Conservation (phyloP, 441 rosid species). For the Eruca vesicaria region DNA sequence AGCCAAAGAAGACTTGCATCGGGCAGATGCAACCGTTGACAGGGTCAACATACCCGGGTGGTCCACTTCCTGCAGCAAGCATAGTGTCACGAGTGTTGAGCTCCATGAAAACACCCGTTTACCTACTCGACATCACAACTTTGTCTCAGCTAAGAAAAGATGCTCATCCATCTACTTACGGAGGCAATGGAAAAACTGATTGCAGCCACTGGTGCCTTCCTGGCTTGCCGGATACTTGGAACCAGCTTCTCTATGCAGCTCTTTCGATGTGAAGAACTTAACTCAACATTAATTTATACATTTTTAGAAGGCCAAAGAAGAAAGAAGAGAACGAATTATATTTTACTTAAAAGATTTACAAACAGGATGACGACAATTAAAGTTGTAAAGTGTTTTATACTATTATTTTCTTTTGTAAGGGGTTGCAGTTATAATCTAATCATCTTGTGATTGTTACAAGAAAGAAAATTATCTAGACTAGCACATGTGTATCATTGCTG, state of each 20-base stretch:
- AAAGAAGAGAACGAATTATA: neutral
- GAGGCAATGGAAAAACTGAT: constrained; percentile 41
- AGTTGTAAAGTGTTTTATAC: constrained; percentile 7
- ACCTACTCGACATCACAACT: constrained; percentile 61
- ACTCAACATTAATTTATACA: constrained; percentile 14
- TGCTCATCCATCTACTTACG: constrained; percentile 64
- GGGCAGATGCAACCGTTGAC: constrained; percentile 51
- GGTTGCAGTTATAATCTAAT: neutral
- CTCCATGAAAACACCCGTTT: constrained; percentile 47
- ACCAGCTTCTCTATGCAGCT: constrained; percentile 72
- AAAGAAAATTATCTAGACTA: constrained; percentile 4
- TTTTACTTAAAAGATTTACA: constrained; percentile 25
- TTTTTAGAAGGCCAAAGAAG: constrained; percentile 6
- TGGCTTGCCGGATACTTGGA: constrained; percentile 79
- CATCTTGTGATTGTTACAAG: constrained; percentile 10
- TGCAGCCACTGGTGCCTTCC: constrained; percentile 88
- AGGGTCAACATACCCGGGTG: constrained; percentile 60
- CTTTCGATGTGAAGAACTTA: constrained; percentile 50
- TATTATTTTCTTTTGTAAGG: neutral
- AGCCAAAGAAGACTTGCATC: constrained; percentile 46
- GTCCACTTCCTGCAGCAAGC: constrained; percentile 48
- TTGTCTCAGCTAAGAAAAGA: constrained; percentile 68
- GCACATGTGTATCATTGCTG: neutral
- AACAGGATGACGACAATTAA: neutral
- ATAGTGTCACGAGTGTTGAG: constrained; percentile 48